Evolutionary conservation across 179 eudicot species (phyloP).

Genomic region (Amaranthus tricolor): DNA sequence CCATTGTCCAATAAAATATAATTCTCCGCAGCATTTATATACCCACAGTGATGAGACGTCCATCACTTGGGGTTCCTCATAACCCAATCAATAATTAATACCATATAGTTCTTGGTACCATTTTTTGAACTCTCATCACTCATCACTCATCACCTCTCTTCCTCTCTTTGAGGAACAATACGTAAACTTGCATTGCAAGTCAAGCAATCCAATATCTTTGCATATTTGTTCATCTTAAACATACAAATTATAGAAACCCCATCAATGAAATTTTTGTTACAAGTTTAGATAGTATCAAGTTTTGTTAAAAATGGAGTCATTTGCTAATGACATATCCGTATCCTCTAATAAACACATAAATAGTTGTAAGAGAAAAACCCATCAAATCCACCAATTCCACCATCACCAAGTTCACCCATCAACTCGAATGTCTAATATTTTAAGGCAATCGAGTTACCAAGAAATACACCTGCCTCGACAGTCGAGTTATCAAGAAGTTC

Average conservation of each 20-base stretch:
- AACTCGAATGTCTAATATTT: background rate
- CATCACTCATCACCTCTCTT: too few relatives aligned
- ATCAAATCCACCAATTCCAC: background rate
- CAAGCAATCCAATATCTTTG: too few relatives aligned
- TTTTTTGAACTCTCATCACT: background rate
- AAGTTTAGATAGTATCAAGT: too few relatives aligned
- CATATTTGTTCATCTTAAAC: too few relatives aligned
- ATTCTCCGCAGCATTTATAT: background rate
- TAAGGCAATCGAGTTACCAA: background rate
- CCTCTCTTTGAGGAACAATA: too few relatives aligned
- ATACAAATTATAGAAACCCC: too few relatives aligned
- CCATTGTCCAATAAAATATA: background rate
- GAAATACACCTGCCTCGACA: background rate
- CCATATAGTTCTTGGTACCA: background rate
- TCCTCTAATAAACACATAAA: background rate
- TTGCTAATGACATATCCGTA: background rate
- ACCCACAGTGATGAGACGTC: slow-evolving; percentile 18
- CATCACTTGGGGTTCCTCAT: slow-evolving; percentile 8
- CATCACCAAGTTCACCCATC: background rate
- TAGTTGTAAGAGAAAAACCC: background rate
- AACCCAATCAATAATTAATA: background rate
- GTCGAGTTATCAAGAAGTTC: background rate
- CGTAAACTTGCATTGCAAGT: too few relatives aligned
- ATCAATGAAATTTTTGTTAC: too few relatives aligned
- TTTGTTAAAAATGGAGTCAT: background rate